A percentile compares a stretch with the other conserved stretches of the same genome.
Conservation (phyloP, 163 green algal genomes). For the Scenedesmus sp. region DNA sequence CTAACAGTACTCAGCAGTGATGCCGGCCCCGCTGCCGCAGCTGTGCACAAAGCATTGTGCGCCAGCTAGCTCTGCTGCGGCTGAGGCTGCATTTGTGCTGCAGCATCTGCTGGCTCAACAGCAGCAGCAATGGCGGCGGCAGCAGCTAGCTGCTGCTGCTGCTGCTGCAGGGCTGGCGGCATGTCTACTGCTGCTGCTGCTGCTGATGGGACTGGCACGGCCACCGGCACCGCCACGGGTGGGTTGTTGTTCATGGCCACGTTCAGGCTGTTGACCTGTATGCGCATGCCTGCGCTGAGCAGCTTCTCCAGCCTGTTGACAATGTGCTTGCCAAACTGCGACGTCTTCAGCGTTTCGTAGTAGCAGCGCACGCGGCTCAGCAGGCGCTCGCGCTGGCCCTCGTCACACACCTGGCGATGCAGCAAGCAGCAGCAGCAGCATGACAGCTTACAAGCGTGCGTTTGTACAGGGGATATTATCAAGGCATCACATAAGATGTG, state of each 20-base stretch:
- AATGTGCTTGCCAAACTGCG: slow-evolving; percentile 95
- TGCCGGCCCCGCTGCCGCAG: too few species aligned
- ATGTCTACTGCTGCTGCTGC: neutral
- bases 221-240: neutral
- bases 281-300: slow-evolving; percentile 63
- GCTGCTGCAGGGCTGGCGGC: slow-evolving; percentile 7
- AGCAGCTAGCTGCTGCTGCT: neutral
- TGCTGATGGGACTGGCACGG: neutral
- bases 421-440: slow-evolving; percentile 31
- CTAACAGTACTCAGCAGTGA: too few species aligned
- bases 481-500: too few species aligned
- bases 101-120: slow-evolving; percentile 3
- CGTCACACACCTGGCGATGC: slow-evolving; percentile 76
- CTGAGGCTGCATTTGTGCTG: neutral
- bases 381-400: slow-evolving; percentile 80
- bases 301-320: slow-evolving; percentile 89
- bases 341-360: slow-evolving; percentile 84
- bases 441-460: too few species aligned
- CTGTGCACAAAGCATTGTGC: neutral
- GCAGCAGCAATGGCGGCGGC: neutral
- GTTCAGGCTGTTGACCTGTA: slow-evolving; percentile 45
- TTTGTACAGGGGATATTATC: too few species aligned
- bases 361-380: slow-evolving; percentile 78
- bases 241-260: neutral
- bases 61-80: neutral